phyloP scores from a whole-genome alignment of 305 asterid species.

The Fraxinus platypoda region DNA sequence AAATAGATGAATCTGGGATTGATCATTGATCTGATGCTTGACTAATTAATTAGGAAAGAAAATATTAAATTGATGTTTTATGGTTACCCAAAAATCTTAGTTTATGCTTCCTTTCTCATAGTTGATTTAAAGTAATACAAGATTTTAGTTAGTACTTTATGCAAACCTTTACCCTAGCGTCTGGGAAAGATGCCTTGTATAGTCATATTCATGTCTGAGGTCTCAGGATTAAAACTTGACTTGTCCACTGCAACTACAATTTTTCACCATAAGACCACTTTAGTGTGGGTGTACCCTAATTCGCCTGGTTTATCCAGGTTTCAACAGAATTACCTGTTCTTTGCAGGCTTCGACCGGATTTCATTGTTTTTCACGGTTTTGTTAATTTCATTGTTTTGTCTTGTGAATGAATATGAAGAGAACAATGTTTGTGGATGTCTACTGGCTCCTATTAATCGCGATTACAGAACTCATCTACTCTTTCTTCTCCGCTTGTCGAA shows the following conservation, averaged over 20 bases:
- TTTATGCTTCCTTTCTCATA: background rate
- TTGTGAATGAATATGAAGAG: background rate
- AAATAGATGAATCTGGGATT: background rate
- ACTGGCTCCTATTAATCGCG: background rate
- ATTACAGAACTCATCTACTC: background rate
- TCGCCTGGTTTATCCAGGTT: background rate
- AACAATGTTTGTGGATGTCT: background rate
- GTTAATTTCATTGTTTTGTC: background rate
- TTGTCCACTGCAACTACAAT: background rate
- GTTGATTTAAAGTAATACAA: background rate
- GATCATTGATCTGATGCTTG: background rate
- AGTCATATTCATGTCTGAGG: background rate
- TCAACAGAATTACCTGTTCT: background rate
- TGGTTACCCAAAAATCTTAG: background rate
- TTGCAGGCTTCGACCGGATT: background rate
- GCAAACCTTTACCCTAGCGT: background rate
- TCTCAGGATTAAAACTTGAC: background rate
- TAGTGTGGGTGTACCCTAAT: background rate
- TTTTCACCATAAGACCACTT: background rate
- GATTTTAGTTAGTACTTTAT: background rate
- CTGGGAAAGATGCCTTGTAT: background rate
- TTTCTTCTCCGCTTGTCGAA: background rate
- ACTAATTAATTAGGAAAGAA: background rate
- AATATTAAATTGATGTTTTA: background rate
- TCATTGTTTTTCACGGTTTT: background rate